Evolutionary conservation across 2,329 filamentous ascomycete species (phyloP), one percentile per base, ranked within the genome.

Genomic region (Diaporthe sp.): DNA sequence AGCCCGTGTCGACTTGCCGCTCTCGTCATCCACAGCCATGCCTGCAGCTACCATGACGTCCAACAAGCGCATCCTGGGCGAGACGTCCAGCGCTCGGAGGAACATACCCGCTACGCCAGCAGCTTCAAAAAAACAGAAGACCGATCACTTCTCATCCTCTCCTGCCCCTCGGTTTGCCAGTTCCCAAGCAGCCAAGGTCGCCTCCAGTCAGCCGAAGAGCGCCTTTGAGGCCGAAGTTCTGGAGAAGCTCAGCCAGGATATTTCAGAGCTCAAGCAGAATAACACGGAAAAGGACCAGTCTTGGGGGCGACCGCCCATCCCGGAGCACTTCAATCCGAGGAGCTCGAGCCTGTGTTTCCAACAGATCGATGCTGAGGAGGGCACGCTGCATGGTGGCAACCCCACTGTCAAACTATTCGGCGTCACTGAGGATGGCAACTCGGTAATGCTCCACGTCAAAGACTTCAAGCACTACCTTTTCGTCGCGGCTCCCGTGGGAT

Each of bases 401-500:
- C 88, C 94, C 0, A 93, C 95, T 0, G 91, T 99, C 74, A 97
- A 97, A 87, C 89, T 99, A 28, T 99, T 98, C 85, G 97, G 97
- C 80, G 95, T 98, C 5, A 98, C 95, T 2, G 85, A 91, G 80
- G 83, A 88, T 76, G 97, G 97, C 72, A 94, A 99, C 84, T 99
- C 97, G 4, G 95, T 98, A 53, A 91, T 99, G 83, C 88, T 99
- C 17, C 97, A 99, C 83, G 96, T 99, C 77, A 98, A 94, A 22
- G 95, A 95, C 81, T 99, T 99, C 85, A 93, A 95, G 79, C 97
- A 99, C 83, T 99, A 99, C 82, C 91, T 99, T 74, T 99, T 98
- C 81, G 92, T 98, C 61, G 94, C 95, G 13, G 97, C 97, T 0
- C 97, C 97, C 0, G 87, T 96, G 12, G 90, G 91, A 37, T 99